These are phyloP conservation scores for Ceraceosorus bombacis DNA, from an alignment of 1,284 basidiomycete genomes.

Conservation along the genomic window DNA sequence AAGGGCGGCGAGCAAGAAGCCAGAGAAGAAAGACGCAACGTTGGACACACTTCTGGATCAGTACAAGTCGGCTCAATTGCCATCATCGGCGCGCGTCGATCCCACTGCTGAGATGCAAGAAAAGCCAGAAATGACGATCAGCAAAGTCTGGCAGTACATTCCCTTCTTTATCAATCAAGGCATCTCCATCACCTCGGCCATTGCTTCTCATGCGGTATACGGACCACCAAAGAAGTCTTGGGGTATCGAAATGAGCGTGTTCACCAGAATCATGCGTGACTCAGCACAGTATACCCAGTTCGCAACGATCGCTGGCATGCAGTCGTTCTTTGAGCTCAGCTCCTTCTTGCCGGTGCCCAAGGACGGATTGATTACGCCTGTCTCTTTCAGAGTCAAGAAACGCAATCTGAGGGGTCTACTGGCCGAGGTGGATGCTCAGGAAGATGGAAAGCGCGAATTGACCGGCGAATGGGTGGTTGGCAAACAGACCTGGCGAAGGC, in stretches of 20 bases:
- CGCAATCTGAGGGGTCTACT: constrained; percentile 70
- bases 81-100: constrained; percentile 37
- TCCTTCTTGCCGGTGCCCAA: constrained; percentile 80
- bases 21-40: constrained; percentile 3
- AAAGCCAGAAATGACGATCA: constrained; percentile 30
- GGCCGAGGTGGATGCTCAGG: constrained; percentile 63
- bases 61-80: constrained; percentile 33
- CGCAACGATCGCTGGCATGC: constrained; percentile 63
- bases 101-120: constrained; percentile 24
- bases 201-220: constrained; percentile 48
- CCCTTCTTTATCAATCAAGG: constrained; percentile 44
- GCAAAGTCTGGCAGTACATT: constrained; percentile 42
- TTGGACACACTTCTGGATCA: constrained; percentile 40
- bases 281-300: constrained; percentile 73
- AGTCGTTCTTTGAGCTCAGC: constrained; percentile 71
- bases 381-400: constrained; percentile 75
- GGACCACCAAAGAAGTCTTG: constrained; percentile 76
- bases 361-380: constrained; percentile 88
- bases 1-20: background rate
- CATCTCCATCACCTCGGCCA: constrained; percentile 40
- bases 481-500: constrained; percentile 74
- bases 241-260: constrained; percentile 62
- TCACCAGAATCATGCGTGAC: constrained; percentile 73
- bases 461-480: constrained; percentile 95
- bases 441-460: constrained; percentile 68